phyloP scores from a whole-genome alignment of 2,329 filamentous ascomycete species.

The Pseudophaeomoniella oleicola region DNA sequence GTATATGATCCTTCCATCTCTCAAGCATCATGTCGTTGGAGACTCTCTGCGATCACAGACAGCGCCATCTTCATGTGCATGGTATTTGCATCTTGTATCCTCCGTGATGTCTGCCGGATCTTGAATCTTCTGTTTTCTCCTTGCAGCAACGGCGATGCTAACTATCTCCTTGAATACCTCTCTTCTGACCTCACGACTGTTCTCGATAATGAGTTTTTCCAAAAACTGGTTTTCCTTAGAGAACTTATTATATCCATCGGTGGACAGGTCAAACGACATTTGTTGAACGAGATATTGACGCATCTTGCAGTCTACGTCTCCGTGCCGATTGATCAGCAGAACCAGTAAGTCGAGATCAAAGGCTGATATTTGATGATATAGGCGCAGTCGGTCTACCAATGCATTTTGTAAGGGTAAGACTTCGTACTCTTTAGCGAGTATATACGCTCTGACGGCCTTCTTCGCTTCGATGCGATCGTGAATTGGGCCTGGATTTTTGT shows the following conservation, averaged over 20 bases:
- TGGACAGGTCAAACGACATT: slow-evolving; percentile 9
- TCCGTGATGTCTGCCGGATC: neutral
- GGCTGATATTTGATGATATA: slow-evolving; percentile 5
- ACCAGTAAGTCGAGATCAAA: slow-evolving; percentile 9
- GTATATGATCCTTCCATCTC: no score
- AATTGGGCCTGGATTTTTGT: slow-evolving; percentile 3
- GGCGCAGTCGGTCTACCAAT: slow-evolving; percentile 9
- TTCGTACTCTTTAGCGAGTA: slow-evolving; percentile 8
- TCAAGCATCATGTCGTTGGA: no score
- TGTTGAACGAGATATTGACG: slow-evolving; percentile 10
- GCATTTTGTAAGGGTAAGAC: slow-evolving; percentile 9
- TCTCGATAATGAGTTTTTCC: slow-evolving; percentile 4
- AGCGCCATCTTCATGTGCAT: neutral
- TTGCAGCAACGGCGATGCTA: slow-evolving; percentile 3
- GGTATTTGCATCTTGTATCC: neutral
- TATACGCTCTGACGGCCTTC: slow-evolving; percentile 7
- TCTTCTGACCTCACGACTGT: slow-evolving; percentile 4
- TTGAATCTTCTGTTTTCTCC: neutral
- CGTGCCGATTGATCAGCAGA: slow-evolving; percentile 8
- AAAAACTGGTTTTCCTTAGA: slow-evolving; percentile 4
- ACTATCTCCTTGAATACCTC: slow-evolving; percentile 6
- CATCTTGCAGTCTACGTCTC: slow-evolving; percentile 5
- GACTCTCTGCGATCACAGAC: no score
- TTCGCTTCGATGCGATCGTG: slow-evolving; percentile 1
- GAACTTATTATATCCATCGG: slow-evolving; percentile 6